Evolutionary conservation across 2,329 filamentous ascomycete genomes (phyloP).

Genomic region (Neopestalotiopsis sp.): DNA sequence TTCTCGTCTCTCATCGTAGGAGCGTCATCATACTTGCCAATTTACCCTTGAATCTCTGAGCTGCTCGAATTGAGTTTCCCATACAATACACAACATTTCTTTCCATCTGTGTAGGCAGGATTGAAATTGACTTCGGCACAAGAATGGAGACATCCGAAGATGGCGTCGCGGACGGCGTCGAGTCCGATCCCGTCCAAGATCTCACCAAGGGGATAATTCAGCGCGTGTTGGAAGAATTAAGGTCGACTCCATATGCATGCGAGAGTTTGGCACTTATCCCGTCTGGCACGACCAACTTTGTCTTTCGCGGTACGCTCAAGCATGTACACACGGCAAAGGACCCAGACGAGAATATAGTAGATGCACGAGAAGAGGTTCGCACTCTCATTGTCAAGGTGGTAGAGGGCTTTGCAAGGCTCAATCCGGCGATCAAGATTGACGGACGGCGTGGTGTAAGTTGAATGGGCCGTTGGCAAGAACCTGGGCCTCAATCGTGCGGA

Average conservation of each 20-base stretch:
- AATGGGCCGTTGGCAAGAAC: too few species aligned
- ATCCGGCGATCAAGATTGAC: background rate
- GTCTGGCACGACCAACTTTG: constrained; percentile 47
- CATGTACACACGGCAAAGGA: background rate
- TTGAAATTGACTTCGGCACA: too few species aligned
- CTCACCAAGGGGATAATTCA: constrained; percentile 18
- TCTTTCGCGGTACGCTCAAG: constrained; percentile 43
- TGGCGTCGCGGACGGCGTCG: background rate
- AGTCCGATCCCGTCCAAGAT: background rate
- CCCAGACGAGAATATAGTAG: background rate
- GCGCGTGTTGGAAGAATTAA: constrained; percentile 27
- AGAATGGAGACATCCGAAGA: background rate
- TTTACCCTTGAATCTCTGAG: background rate
- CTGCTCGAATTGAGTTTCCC: too few species aligned
- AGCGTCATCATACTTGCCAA: too few species aligned
- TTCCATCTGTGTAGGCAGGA: too few species aligned
- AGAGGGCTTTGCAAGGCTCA: constrained; percentile 2
- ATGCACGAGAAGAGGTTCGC: background rate
- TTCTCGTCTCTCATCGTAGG: too few species aligned
- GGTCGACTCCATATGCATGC: constrained; percentile 39
- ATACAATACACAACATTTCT: too few species aligned
- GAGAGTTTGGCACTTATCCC: constrained; percentile 39
- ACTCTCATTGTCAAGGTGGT: constrained; percentile 42
- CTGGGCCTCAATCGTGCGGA: background rate
- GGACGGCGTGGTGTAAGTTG: background rate